Evolutionary conservation across 2,329 filamentous ascomycete genomes (phyloP).

Genomic region (Geosmithia flava): DNA sequence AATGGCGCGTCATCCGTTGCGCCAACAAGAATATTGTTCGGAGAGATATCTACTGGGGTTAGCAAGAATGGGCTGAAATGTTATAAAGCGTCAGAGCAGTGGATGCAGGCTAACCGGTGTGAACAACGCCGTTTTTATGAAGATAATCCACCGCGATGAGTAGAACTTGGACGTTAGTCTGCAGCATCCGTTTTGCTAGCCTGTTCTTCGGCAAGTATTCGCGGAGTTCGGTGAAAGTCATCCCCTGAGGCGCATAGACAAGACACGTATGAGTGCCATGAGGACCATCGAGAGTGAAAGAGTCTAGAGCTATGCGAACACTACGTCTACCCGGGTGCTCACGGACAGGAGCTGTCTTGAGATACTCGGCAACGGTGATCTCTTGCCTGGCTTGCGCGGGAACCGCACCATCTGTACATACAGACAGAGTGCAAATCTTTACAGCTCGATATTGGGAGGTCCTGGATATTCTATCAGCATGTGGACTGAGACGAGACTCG

Average conservation of each 20-base stretch:
- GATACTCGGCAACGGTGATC: slow-evolving; percentile 3
- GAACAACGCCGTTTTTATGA: slow-evolving; percentile 2
- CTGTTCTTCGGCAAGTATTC: slow-evolving; percentile 1
- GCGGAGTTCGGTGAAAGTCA: slow-evolving; percentile 3
- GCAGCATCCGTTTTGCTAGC: slow-evolving; percentile 2
- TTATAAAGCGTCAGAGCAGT: background rate
- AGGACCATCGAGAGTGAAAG: slow-evolving; percentile 3
- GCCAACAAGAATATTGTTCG: slow-evolving; percentile 3
- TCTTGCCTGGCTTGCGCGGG: slow-evolving; percentile 2
- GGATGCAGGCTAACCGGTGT: slow-evolving; percentile 2
- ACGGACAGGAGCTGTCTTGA: slow-evolving; percentile 2
- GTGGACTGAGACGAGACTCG: background rate
- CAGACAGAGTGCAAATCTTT: slow-evolving; percentile 4
- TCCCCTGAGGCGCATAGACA: slow-evolving; percentile 3
- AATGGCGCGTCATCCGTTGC: slow-evolving; percentile 3
- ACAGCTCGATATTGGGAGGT: slow-evolving; percentile 3
- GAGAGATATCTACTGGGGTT: slow-evolving; percentile 3
- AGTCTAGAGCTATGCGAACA: background rate
- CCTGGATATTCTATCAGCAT: slow-evolving; percentile 1
- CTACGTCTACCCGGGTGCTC: slow-evolving; percentile 2
- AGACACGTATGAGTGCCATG: slow-evolving; percentile 3
- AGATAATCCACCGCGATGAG: slow-evolving; percentile 3
- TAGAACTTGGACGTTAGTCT: slow-evolving; percentile 1
- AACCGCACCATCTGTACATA: slow-evolving; percentile 1
- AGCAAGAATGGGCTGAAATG: slow-evolving; percentile 4